phyloP scores from a whole-genome alignment of 1,284 basidiomycete species.

The Tilletiaria anomala region DNA sequence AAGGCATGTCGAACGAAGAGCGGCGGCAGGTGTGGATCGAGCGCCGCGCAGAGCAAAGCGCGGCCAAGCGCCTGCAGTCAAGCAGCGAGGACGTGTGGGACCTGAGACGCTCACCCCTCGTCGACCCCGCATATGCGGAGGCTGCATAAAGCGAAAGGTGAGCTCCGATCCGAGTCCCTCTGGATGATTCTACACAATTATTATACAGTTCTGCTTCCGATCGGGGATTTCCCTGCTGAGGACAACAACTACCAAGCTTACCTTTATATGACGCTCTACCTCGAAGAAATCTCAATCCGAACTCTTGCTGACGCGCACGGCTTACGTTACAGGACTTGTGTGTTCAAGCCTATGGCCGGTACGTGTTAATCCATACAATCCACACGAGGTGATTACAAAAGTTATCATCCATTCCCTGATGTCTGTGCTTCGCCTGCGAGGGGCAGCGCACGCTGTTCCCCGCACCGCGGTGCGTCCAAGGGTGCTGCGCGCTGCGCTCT shows the following conservation, averaged over 20 bases:
- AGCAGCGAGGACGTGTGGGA: constrained; percentile 93
- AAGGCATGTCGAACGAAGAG: constrained; percentile 60
- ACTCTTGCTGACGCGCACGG: no score
- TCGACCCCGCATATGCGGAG: not conserved
- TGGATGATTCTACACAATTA: constrained; percentile 1
- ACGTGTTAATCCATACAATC: no score
- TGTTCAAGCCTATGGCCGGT: no score
- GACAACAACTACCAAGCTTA: constrained; percentile 3
- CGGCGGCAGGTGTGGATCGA: constrained; percentile 68
- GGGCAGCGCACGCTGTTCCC: no score
- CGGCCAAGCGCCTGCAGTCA: constrained; percentile 49
- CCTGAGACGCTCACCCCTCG: constrained; percentile 45
- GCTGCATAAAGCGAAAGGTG: not conserved
- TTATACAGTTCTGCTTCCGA: constrained; percentile 2
- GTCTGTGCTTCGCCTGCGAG: no score
- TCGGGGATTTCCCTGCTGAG: not conserved
- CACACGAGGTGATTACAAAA: no score
- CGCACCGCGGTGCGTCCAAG: no score
- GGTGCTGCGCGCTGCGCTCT: no score
- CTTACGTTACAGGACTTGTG: no score
- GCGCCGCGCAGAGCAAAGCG: constrained; percentile 81
- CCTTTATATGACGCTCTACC: constrained; percentile 1
- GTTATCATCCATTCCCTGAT: no score
- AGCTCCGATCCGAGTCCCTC: not conserved
- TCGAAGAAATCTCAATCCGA: no score